Percentiles rank a stretch among this genome's conserved stretches.
Conservation (phyloP, 306 rosid species). For the Citrullus amarus region DNA sequence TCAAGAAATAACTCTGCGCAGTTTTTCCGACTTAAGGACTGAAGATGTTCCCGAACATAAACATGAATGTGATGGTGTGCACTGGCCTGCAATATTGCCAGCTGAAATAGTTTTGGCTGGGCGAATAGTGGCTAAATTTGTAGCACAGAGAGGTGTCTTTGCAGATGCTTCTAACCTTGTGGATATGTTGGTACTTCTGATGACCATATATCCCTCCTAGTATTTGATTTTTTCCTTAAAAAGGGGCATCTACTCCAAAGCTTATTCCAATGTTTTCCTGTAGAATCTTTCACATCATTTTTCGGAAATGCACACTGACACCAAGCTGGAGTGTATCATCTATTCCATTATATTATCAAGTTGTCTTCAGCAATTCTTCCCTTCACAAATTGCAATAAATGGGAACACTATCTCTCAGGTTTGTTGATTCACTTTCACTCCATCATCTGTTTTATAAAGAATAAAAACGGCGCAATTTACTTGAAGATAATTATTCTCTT, state of each 20-base stretch:
- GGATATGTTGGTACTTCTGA: conserved; percentile 43
- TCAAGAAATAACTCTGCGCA: conserved; percentile 24
- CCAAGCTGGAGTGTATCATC: conserved; percentile 73
- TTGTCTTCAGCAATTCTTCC: conserved; percentile 42
- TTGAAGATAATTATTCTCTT: background rate
- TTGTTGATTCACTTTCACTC: conserved; percentile 9
- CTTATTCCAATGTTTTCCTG: conserved; percentile 20
- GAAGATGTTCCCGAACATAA: conserved; percentile 53
- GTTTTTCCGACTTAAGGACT: conserved; percentile 26
- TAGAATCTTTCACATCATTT: conserved; percentile 75
- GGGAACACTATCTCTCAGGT: conserved; percentile 59
- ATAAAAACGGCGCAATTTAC: background rate
- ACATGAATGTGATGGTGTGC: conserved; percentile 69
- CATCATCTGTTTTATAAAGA: background rate
- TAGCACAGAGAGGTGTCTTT: conserved; percentile 20
- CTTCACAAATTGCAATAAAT: conserved; percentile 28
- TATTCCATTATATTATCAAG: conserved; percentile 43
- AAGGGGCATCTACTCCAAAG: conserved; percentile 17
- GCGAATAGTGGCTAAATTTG: conserved; percentile 40
- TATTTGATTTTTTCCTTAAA: conserved; percentile 1
- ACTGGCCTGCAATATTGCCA: conserved; percentile 71
- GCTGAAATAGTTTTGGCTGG: conserved; percentile 87
- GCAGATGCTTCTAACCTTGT: conserved; percentile 22
- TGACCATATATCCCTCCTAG: conserved; percentile 4
- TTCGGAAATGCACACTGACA: conserved; percentile 33